Conservation (phyloP, 2,329 filamentous ascomycete genomes). For the Teratosphaeria viscida region DNA sequence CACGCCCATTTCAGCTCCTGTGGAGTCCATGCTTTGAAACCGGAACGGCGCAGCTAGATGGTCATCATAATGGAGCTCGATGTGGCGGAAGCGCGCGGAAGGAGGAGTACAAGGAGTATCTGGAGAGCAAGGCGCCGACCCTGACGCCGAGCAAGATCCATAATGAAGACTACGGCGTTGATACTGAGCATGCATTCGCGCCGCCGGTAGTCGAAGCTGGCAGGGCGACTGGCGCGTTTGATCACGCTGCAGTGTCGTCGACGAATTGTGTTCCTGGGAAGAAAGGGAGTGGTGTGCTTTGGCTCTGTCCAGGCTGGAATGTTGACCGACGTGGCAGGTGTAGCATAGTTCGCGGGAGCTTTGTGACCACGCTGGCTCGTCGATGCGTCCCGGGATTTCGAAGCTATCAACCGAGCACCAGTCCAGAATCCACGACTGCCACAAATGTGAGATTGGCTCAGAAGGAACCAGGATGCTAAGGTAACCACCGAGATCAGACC, state of each 20-base stretch:
- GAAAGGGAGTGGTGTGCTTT: not conserved
- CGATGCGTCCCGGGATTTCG: not conserved
- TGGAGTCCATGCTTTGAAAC: not conserved
- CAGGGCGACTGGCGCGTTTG: not conserved
- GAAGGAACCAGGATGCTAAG: not conserved
- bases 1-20: not conserved
- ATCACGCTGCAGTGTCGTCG: not conserved
- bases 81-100: not conserved
- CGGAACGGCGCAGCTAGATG: not conserved
- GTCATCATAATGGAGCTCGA: not conserved
- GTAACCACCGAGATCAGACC: too few relatives aligned
- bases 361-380: not conserved
- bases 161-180: not conserved
- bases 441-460: not conserved
- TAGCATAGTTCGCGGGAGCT: not conserved
- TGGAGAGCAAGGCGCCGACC: not conserved
- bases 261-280: not conserved
- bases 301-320: not conserved
- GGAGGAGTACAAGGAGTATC: not conserved
- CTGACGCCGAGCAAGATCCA: not conserved
- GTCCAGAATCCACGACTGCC: not conserved
- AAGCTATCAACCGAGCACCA: not conserved
- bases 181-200: not conserved
- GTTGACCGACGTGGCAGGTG: not conserved
- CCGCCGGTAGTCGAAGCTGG: not conserved